phyloP scores from a whole-genome alignment of 441 rosid genomes.

The Gossypium davidsonii region DNA sequence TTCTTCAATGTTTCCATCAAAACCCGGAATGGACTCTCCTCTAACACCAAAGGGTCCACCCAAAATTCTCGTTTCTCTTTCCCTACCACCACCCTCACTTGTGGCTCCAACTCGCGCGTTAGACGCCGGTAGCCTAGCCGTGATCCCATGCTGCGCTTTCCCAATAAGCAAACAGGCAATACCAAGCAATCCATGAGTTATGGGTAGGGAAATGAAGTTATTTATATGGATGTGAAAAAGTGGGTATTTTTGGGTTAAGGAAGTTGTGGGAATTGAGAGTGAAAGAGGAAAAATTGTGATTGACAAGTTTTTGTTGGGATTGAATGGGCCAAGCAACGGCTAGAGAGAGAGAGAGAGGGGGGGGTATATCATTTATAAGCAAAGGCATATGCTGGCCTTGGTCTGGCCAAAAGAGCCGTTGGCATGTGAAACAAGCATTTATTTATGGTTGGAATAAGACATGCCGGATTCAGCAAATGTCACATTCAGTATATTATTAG shows the following conservation, averaged over 20 bases:
- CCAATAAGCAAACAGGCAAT: slow-evolving; percentile 41
- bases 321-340: not conserved
- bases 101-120: slow-evolving; percentile 8
- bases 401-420: slow-evolving; percentile 19
- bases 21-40: slow-evolving; percentile 56
- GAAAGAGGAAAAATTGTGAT: not conserved
- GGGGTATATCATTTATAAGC: too few relatives aligned
- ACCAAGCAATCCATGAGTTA: slow-evolving; percentile 59
- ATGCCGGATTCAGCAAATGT: not conserved
- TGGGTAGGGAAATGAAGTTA: not conserved
- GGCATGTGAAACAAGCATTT: not conserved
- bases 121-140: slow-evolving; percentile 42
- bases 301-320: not conserved
- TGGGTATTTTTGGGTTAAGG: not conserved
- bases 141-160: slow-evolving; percentile 30
- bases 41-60: slow-evolving; percentile 55
- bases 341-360: not conserved
- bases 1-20: slow-evolving; percentile 32
- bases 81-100: slow-evolving; percentile 65
- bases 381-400: not conserved
- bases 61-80: slow-evolving; percentile 61
- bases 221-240: not conserved
- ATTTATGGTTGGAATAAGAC: slow-evolving; percentile 11
- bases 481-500: not conserved
- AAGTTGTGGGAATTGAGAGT: not conserved